phyloP scores from a whole-genome alignment of 257 asterid species.

The Catharanthus roseus region DNA sequence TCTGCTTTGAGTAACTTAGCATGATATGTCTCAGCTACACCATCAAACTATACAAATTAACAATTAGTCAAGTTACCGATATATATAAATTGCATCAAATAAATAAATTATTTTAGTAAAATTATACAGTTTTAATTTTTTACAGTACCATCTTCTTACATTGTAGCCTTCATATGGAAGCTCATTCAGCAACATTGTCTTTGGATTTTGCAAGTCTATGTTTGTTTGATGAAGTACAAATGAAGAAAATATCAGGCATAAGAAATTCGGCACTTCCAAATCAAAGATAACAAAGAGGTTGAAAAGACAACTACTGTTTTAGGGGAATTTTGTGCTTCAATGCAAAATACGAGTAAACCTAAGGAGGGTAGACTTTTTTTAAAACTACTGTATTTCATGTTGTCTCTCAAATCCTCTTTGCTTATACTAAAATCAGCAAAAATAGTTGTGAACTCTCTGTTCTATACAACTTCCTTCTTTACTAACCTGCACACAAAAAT shows the following conservation, averaged over 20 bases:
- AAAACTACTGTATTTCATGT: too few relatives aligned
- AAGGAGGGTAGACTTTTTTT: too few relatives aligned
- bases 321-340: constrained; percentile 75
- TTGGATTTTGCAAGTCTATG: constrained; percentile 45
- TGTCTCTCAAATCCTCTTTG: too few relatives aligned
- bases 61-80: too few relatives aligned
- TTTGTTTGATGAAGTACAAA: constrained; percentile 52
- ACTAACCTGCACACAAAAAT: too few relatives aligned
- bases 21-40: constrained; percentile 66
- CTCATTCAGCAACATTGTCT: constrained; percentile 57
- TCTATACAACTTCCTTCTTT: too few relatives aligned
- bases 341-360: too few relatives aligned
- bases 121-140: too few relatives aligned
- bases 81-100: too few relatives aligned
- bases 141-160: constrained; percentile 66
- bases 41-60: background rate
- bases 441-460: too few relatives aligned
- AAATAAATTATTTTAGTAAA: background rate
- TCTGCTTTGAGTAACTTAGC: constrained; percentile 71
- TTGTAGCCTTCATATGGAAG: constrained; percentile 75
- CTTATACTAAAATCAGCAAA: too few relatives aligned
- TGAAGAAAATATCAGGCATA: constrained; percentile 6
- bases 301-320: constrained; percentile 34
- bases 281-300: background rate
- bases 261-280: background rate